phyloP scores from a whole-genome alignment of 306 rosid genomes.

The Leucaena leucocephala region DNA sequence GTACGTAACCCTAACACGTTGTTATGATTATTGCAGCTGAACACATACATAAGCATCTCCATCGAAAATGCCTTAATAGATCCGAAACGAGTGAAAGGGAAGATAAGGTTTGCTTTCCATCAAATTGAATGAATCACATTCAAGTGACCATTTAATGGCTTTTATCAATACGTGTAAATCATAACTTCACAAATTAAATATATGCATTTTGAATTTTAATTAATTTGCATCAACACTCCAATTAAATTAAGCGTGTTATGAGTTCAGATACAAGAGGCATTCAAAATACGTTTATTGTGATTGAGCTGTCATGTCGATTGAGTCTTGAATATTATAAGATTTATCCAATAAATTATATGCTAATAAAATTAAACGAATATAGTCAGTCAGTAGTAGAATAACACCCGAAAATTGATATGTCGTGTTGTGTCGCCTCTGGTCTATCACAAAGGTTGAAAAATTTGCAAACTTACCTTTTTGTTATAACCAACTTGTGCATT shows the following conservation, averaged over 20 bases:
- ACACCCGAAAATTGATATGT: not conserved
- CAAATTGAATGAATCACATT: not conserved
- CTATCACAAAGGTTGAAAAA: not conserved
- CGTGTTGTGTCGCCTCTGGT: not conserved
- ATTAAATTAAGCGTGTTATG: not conserved
- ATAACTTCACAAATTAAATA: not conserved
- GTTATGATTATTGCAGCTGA: not conserved
- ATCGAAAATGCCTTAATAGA: not conserved
- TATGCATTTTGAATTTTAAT: not conserved
- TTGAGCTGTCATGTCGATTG: not conserved
- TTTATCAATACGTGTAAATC: not conserved
- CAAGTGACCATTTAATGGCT: not conserved
- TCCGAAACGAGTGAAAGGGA: not conserved
- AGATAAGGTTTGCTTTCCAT: slow-evolving; percentile 8
- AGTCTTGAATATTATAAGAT: not conserved
- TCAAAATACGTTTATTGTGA: not conserved
- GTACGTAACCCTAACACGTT: slow-evolving; percentile 48
- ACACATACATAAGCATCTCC: not conserved
- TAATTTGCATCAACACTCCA: not conserved
- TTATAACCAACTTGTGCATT: not conserved
- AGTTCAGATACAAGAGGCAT: not conserved
- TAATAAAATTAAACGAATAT: not conserved
- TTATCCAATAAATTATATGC: not conserved
- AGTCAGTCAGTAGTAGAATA: not conserved
- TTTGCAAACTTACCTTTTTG: not conserved